phyloP scores from a whole-genome alignment of 1,284 basidiomycete genomes.

The Cystobasidium sp. region DNA sequence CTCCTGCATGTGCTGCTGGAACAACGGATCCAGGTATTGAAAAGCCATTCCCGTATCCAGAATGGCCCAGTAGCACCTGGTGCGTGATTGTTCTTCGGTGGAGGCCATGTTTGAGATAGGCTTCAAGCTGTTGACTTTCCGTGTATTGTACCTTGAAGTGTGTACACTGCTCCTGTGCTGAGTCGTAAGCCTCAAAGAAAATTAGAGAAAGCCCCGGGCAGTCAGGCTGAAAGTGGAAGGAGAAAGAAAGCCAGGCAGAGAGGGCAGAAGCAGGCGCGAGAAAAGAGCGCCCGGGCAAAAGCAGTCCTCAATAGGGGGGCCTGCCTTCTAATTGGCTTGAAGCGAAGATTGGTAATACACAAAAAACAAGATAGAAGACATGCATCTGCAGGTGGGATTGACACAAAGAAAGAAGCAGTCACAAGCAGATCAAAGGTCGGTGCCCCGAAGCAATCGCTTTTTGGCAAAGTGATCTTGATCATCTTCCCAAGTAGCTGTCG shows the following conservation, averaged over 20 bases:
- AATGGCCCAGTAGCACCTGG: constrained; percentile 46
- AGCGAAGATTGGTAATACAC: too few relatives aligned
- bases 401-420: background rate
- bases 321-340: too few relatives aligned
- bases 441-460: constrained; percentile 7
- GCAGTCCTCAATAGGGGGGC: too few relatives aligned
- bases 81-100: constrained; percentile 23
- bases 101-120: constrained; percentile 8
- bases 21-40: constrained; percentile 44
- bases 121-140: background rate
- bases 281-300: too few relatives aligned
- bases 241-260: constrained; percentile 3
- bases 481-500: too few relatives aligned
- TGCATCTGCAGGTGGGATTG: too few relatives aligned
- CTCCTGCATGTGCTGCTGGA: constrained; percentile 36
- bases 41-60: constrained; percentile 43
- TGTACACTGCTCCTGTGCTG: background rate
- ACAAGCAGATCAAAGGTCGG: background rate
- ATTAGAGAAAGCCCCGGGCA: too few relatives aligned
- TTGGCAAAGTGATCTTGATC: constrained; percentile 20
- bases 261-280: background rate
- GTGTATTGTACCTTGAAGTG: background rate
- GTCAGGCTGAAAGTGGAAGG: background rate
- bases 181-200: background rate
- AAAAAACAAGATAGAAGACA: too few relatives aligned